Percentiles rank a stretch among this genome's conserved stretches.
Conservation (phyloP, 192 early-diverging fungal genomes). For the Coemansia sp. region DNA sequence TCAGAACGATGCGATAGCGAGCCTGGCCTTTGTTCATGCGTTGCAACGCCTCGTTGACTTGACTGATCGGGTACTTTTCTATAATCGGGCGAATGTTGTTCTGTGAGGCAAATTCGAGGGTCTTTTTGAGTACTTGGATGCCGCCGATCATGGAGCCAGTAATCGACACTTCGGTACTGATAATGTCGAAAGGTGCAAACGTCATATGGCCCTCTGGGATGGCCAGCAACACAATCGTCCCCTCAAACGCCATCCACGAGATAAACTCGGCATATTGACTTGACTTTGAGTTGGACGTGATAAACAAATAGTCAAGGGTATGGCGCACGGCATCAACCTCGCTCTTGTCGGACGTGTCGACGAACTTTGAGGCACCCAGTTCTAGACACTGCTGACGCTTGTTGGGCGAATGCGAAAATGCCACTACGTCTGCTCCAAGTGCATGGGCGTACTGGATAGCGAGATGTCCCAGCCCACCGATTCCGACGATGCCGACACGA, state of each 20-base stretch:
- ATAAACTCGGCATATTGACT: constrained; percentile 44
- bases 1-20: constrained; percentile 69
- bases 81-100: constrained; percentile 68
- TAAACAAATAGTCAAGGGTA: constrained; percentile 47
- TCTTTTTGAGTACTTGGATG: constrained; percentile 60
- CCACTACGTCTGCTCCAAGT: constrained; percentile 52
- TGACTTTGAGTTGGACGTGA: constrained; percentile 35
- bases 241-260: constrained; percentile 48
- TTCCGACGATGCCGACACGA: constrained; percentile 70
- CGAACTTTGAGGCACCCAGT: constrained; percentile 64
- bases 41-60: constrained; percentile 63
- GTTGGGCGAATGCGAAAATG: constrained; percentile 58
- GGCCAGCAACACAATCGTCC: constrained; percentile 57
- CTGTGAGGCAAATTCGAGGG: constrained; percentile 69
- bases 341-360: constrained; percentile 32
- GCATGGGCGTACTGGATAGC: constrained; percentile 66
- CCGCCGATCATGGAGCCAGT: constrained; percentile 70
- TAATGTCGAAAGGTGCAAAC: constrained; percentile 46
- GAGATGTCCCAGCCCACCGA: constrained; percentile 79
- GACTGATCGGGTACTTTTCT: constrained; percentile 63
- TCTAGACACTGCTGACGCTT: constrained; percentile 60
- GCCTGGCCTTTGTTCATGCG: constrained; percentile 60
- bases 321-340: constrained; percentile 24
- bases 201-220: constrained; percentile 52
- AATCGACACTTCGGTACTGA: constrained; percentile 51